phyloP scores from a whole-genome alignment of 805 yeast genomes.

The Suhomyces xylopsoci region DNA sequence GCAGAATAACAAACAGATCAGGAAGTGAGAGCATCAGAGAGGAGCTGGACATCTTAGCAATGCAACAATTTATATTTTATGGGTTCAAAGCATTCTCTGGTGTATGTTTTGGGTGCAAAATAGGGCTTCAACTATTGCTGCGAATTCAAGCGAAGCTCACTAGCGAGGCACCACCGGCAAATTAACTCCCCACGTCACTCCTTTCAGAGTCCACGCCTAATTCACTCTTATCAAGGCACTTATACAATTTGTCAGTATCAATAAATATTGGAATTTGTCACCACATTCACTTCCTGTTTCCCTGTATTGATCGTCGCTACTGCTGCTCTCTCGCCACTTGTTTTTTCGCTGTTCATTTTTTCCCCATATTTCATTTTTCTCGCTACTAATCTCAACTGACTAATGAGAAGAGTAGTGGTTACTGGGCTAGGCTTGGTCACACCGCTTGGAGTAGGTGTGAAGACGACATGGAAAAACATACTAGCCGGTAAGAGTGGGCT shows the following conservation, averaged over 20 bases:
- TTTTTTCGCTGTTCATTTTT: background rate
- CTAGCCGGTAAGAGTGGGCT: slow-evolving; percentile 56
- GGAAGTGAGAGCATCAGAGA: background rate
- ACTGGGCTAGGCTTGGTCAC: slow-evolving; percentile 88
- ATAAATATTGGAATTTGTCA: background rate
- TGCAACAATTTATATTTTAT: too few relatives aligned
- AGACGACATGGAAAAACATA: slow-evolving; percentile 51
- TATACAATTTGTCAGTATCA: too few relatives aligned
- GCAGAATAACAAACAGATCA: background rate
- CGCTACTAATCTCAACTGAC: background rate
- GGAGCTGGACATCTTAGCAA: too few relatives aligned
- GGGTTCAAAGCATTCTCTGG: background rate
- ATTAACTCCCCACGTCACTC: too few relatives aligned
- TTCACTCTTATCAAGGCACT: background rate
- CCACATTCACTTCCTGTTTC: background rate
- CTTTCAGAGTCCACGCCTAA: background rate
- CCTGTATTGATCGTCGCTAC: background rate
- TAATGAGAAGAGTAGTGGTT: slow-evolving; percentile 64
- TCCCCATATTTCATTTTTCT: background rate
- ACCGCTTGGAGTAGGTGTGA: slow-evolving; percentile 77
- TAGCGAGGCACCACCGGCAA: background rate
- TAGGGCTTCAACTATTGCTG: background rate
- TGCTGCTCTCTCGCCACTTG: background rate
- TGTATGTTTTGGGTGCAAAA: background rate
- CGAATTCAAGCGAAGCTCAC: background rate